Evolutionary conservation across 2,329 filamentous ascomycete species (phyloP).

Genomic region (Seiridium unicorne): DNA sequence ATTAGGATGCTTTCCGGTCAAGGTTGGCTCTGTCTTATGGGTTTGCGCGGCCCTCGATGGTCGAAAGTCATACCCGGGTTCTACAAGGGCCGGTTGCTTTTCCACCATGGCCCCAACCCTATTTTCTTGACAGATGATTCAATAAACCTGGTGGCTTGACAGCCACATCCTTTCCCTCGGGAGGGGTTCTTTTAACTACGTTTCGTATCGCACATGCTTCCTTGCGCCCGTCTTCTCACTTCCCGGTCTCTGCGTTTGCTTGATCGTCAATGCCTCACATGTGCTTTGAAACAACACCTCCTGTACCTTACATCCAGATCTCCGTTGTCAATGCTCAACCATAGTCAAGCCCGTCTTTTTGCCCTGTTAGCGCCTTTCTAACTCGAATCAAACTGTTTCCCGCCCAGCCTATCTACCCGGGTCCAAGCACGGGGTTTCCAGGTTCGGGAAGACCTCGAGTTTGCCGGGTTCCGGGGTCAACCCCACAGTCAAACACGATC

Average conservation of each 20-base stretch:
- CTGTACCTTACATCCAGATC: not conserved
- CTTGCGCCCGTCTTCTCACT: not conserved
- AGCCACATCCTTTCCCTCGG: constrained; percentile 5
- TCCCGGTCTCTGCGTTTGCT: constrained; percentile 4
- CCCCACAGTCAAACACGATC: not conserved
- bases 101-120: constrained; percentile 5
- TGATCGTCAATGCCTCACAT: constrained; percentile 6
- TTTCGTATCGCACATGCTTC: not conserved
- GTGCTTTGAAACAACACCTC: constrained; percentile 6
- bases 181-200: not conserved
- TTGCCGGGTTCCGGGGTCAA: not conserved
- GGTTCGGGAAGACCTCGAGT: not conserved
- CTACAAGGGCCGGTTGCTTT: not conserved
- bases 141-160: constrained; percentile 6
- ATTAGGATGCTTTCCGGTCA: constrained; percentile 10
- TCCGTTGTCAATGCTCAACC: constrained; percentile 2
- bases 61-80: not conserved
- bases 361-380: constrained; percentile 1
- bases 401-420: not conserved
- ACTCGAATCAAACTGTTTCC: constrained; percentile 7
- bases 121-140: constrained; percentile 3
- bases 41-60: constrained; percentile 5
- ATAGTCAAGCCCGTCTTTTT: not conserved
- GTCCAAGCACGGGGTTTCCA: not conserved
- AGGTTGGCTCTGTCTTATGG: constrained; percentile 5